phyloP scores from a whole-genome alignment of 148 eudicot species.

The Cornus kousa region DNA sequence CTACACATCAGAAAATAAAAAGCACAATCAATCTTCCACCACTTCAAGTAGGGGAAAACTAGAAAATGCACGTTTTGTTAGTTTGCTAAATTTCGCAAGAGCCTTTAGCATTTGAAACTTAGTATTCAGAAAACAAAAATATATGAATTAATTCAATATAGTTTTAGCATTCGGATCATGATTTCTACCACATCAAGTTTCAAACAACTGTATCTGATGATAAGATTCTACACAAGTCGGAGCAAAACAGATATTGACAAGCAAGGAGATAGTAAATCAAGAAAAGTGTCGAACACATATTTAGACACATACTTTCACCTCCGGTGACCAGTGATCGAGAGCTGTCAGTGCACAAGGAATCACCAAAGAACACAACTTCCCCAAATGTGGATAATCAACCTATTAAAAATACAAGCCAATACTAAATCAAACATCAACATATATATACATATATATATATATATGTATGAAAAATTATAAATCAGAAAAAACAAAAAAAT shows the following conservation, averaged over 20 bases:
- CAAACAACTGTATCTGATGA: background rate
- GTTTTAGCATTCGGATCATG: background rate
- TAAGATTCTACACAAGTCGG: background rate
- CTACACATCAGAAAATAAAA: background rate
- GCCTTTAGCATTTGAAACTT: background rate
- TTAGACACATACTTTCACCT: slow-evolving; percentile 67
- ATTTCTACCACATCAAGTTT: background rate
- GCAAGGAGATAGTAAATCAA: background rate
- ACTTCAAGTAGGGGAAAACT: background rate
- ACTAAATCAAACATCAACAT: slow-evolving; percentile 1
- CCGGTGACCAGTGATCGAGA: slow-evolving; percentile 98
- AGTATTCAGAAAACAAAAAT: no score
- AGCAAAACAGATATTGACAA: background rate
- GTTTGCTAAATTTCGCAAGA: background rate
- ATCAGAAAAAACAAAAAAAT: no score
- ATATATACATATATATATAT: no score
- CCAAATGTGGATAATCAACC: slow-evolving; percentile 60
- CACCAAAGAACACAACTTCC: slow-evolving; percentile 59
- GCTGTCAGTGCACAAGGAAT: slow-evolving; percentile 83
- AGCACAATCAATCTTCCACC: background rate
- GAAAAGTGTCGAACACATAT: background rate
- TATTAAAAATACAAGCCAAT: slow-evolving; percentile 19
- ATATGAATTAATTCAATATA: background rate
- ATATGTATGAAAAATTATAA: no score
- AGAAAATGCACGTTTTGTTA: background rate